A percentile compares a stretch with the other conserved stretches of the same genome.
These are phyloP conservation scores for Yamadazyma atmosphaerica DNA, from an alignment of 1,139 yeast species.

Conservation along the genomic window DNA sequence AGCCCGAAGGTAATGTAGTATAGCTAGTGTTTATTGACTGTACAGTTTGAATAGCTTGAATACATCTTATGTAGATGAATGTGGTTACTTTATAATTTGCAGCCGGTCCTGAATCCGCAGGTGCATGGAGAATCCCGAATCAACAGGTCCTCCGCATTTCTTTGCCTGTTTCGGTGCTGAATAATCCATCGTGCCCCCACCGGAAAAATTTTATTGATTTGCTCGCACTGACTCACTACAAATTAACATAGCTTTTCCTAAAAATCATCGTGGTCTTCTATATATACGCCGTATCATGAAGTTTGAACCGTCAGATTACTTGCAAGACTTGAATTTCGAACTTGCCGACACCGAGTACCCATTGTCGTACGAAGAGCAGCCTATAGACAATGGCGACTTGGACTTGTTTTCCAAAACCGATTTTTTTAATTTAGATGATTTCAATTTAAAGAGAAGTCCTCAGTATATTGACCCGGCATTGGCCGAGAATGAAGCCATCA, in stretches of 20 bases:
- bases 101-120: too few species aligned
- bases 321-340: slow-evolving; percentile 41
- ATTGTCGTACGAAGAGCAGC: slow-evolving; percentile 5
- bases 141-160: too few species aligned
- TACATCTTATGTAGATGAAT: background rate
- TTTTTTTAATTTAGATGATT: slow-evolving; percentile 46
- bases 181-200: background rate
- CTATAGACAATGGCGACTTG: slow-evolving; percentile 33
- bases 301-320: slow-evolving; percentile 46
- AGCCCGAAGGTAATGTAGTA: too few species aligned
- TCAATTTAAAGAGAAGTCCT: slow-evolving; percentile 1
- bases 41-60: background rate
- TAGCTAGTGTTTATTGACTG: too few species aligned
- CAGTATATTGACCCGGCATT: background rate
- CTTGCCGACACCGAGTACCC: slow-evolving; percentile 19
- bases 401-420: slow-evolving; percentile 46
- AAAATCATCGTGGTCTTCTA: too few species aligned
- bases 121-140: too few species aligned
- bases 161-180: too few species aligned
- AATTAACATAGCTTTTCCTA: too few species aligned
- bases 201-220: background rate
- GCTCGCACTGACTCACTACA: background rate
- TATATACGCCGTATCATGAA: too few species aligned
- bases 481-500: too few species aligned
- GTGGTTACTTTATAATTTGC: too few species aligned